phyloP scores from a whole-genome alignment of 2,329 filamentous ascomycete species.

The Cytospora paraplurivora region DNA sequence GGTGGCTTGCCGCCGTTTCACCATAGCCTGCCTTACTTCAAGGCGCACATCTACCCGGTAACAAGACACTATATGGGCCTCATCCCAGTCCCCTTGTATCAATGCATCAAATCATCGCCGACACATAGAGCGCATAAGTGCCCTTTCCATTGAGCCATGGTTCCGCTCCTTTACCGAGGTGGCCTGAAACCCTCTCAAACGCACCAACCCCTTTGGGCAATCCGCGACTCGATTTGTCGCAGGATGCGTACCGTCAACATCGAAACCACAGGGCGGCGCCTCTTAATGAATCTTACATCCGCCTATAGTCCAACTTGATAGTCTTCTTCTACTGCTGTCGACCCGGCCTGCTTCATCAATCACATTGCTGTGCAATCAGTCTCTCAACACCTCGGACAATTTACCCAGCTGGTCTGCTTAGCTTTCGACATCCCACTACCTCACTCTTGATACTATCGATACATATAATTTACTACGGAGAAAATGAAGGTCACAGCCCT shows the following conservation, averaged over 20 bases:
- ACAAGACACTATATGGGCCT: too few species aligned
- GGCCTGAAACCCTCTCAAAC: not conserved
- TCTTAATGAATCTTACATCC: not conserved
- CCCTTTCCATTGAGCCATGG: not conserved
- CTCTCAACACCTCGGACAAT: not conserved
- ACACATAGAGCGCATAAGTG: not conserved
- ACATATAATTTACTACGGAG: not conserved
- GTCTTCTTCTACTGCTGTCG: slow-evolving; percentile 2
- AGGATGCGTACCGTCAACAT: not conserved
- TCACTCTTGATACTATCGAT: not conserved
- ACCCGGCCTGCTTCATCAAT: not conserved
- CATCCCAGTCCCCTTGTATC: too few species aligned
- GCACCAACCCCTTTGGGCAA: not conserved
- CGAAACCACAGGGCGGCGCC: not conserved
- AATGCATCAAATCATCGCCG: not conserved
- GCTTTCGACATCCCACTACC: too few species aligned
- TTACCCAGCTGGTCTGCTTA: slow-evolving; percentile 18
- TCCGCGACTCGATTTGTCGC: not conserved
- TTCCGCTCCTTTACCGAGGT: not conserved
- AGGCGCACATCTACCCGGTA: too few species aligned
- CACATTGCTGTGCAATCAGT: slow-evolving; percentile 8
- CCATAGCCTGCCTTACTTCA: too few species aligned
- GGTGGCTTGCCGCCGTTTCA: too few species aligned
- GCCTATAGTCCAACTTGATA: not conserved
- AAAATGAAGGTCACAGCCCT: slow-evolving; percentile 47